phyloP scores from a whole-genome alignment of 1,139 yeast species.

The Candida anutae region DNA sequence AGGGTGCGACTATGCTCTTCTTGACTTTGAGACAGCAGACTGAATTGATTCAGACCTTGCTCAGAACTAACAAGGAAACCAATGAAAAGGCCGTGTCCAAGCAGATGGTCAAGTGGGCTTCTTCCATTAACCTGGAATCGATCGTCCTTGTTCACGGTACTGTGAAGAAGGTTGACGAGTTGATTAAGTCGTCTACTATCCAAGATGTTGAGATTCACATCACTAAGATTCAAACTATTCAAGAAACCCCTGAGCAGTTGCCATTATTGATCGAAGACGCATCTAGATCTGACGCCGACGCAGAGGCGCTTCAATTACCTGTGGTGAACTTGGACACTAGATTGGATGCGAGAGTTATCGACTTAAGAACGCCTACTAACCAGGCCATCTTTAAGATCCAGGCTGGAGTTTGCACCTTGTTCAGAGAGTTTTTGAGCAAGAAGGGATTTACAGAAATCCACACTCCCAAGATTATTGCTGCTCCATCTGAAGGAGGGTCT shows the following conservation, averaged over 20 bases:
- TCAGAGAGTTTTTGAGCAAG: slow-evolving; percentile 73
- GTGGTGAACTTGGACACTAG: slow-evolving; percentile 94
- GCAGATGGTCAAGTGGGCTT: slow-evolving; percentile 96
- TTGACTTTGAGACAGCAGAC: slow-evolving; percentile 87
- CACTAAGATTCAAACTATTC: slow-evolving; percentile 63
- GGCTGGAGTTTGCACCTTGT: slow-evolving; percentile 79
- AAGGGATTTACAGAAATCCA: slow-evolving; percentile 83
- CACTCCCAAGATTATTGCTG: slow-evolving; percentile 90
- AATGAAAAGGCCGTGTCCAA: slow-evolving; percentile 67
- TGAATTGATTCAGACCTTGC: slow-evolving; percentile 72
- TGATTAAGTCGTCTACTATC: slow-evolving; percentile 82
- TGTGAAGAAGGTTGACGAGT: slow-evolving; percentile 78
- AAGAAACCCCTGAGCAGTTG: slow-evolving; percentile 85
- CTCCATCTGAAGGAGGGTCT: slow-evolving; percentile 97
- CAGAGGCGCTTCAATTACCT: slow-evolving; percentile 86
- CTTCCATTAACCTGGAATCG: slow-evolving; percentile 76
- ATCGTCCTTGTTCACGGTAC: slow-evolving; percentile 86
- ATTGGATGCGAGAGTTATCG: slow-evolving; percentile 90
- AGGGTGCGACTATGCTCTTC: slow-evolving; percentile 92
- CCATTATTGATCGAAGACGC: slow-evolving; percentile 97
- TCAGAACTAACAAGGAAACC: slow-evolving; percentile 52
- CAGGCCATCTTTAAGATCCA: slow-evolving; percentile 95
- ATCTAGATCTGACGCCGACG: slow-evolving; percentile 88
- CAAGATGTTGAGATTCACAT: slow-evolving; percentile 85
- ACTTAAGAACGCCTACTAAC: slow-evolving; percentile 91